A percentile compares a stretch with the other conserved stretches of the same genome.
These are phyloP conservation scores for Arachis stenosperma DNA, from an alignment of 306 rosid genomes.

Conservation along the genomic window DNA sequence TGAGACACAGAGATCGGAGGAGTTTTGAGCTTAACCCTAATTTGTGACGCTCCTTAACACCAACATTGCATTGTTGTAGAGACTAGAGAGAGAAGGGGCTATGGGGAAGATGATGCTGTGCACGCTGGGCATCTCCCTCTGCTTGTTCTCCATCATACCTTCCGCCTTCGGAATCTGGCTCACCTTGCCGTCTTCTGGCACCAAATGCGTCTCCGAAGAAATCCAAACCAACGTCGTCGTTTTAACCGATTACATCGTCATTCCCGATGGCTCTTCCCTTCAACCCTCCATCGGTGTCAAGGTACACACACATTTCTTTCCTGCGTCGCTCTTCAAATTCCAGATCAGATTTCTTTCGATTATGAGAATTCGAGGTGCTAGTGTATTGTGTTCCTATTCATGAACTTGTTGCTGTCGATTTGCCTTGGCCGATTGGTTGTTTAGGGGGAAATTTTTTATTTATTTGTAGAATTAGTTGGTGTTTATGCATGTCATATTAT, in stretches of 20 bases:
- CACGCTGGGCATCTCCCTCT: constrained; percentile 19
- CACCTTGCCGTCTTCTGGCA: constrained; percentile 61
- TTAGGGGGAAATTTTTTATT: constrained; percentile 29
- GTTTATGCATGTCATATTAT: background rate
- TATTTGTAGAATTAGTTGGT: constrained; percentile 7
- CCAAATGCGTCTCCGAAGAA: constrained; percentile 97
- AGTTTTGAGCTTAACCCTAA: background rate
- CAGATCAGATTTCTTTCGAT: constrained; percentile 29
- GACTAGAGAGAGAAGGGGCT: constrained; percentile 29
- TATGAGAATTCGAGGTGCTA: background rate
- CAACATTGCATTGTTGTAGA: background rate
- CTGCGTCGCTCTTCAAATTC: constrained; percentile 3
- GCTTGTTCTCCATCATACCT: constrained; percentile 39
- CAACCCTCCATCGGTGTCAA: constrained; percentile 70
- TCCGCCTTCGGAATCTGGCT: constrained; percentile 58
- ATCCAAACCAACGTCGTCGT: constrained; percentile 89
- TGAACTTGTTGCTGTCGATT: background rate
- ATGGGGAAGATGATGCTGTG: constrained; percentile 43
- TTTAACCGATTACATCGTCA: constrained; percentile 78
- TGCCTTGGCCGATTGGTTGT: background rate
- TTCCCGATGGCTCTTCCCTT: constrained; percentile 53
- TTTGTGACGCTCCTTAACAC: background rate
- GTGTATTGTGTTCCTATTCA: background rate
- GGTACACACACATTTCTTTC: constrained; percentile 44
- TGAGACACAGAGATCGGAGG: background rate